Evolutionary conservation across 148 eudicot species (phyloP).

Genomic region (Vaccinium macrocarpon): DNA sequence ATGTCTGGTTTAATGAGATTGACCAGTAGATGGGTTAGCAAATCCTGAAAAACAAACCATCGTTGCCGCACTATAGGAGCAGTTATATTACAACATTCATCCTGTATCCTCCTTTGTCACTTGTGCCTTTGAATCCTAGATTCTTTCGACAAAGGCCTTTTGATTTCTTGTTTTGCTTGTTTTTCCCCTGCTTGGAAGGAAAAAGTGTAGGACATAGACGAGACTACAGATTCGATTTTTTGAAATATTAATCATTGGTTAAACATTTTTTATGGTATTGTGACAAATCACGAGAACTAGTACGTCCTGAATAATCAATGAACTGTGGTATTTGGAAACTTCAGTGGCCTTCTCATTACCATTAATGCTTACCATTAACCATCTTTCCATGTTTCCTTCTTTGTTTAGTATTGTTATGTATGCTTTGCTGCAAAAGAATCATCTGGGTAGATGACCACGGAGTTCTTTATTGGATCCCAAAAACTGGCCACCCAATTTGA

Average conservation of each 20-base stretch:
- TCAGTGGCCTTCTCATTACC: background rate
- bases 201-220: background rate
- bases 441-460: background rate
- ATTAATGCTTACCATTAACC: background rate
- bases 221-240: background rate
- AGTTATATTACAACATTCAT: background rate
- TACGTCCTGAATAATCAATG: background rate
- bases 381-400: background rate
- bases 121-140: background rate
- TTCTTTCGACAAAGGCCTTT: background rate
- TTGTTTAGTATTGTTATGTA: background rate
- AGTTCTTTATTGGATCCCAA: background rate
- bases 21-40: background rate
- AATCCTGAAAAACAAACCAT: background rate
- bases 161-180: background rate
- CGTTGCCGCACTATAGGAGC: background rate
- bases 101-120: background rate
- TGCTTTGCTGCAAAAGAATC: background rate
- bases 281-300: background rate
- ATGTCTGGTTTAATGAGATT: background rate
- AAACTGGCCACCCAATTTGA: slow-evolving; percentile 1
- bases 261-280: too few relatives aligned
- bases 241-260: background rate
- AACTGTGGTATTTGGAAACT: background rate
- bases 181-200: background rate